Conservation (phyloP, 305 asterid genomes). For the Solanum hybrid region DNA sequence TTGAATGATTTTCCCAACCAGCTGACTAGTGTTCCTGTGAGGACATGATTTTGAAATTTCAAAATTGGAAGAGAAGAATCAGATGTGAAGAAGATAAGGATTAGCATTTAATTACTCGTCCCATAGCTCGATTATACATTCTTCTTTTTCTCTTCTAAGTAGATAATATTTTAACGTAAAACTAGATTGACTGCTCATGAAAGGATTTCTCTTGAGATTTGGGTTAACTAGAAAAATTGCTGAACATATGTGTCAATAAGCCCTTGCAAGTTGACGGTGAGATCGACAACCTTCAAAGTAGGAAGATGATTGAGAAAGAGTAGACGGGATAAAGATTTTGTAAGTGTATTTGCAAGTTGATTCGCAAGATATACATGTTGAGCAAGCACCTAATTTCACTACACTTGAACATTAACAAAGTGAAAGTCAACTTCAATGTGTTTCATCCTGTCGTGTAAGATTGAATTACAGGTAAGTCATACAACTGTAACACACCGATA, state of each 20-base stretch:
- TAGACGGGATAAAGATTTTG: background rate
- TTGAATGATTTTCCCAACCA: background rate
- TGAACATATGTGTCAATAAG: background rate
- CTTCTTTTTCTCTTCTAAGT: background rate
- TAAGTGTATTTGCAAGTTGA: background rate
- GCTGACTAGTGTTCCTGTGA: background rate
- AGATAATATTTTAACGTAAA: background rate
- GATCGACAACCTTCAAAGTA: background rate
- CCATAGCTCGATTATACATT: background rate
- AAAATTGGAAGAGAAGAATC: background rate
- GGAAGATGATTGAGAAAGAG: background rate
- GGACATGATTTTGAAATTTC: background rate
- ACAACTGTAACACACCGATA: background rate
- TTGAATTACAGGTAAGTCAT: background rate
- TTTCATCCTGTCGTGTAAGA: background rate
- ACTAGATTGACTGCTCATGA: background rate
- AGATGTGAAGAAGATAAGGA: background rate
- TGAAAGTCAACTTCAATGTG: background rate
- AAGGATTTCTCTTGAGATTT: background rate
- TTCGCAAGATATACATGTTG: background rate
- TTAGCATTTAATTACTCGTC: background rate
- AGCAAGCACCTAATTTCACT: background rate
- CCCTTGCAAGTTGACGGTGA: background rate
- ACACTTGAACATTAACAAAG: background rate
- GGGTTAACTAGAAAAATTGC: background rate